Evolutionary conservation across 164 flowering plant species (phyloP), one percentile per base, ranked within the genome.

Genomic region (Warburgia ugandensis): DNA sequence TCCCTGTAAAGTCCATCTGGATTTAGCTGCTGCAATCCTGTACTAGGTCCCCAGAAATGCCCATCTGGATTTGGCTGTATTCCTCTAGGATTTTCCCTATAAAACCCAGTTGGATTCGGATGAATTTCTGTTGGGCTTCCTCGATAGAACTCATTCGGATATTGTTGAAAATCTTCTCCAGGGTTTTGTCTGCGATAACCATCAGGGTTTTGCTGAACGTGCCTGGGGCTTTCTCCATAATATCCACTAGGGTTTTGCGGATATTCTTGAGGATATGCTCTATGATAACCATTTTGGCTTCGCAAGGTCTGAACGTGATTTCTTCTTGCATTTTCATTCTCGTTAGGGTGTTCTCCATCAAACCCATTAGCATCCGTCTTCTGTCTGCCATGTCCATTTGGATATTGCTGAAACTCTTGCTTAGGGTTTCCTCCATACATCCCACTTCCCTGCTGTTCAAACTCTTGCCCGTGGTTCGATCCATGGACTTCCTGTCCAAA

Each of bases 401-500:
- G 38, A 20, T 29, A 14, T 36, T 48, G 48, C 30, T 2, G 50
- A 39, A 51, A 51, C 14, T 28, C 45, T 50, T 33, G 41, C n/a
- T 21, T 19, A 11, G 43, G 30, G 19, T 45, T 28, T 45, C 32
- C 25, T 27, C 51, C 58, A 45, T 37, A 14, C 42, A 35, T 22
- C 41, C 52, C 61, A 37, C 40, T 37, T 33, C 36, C 53, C 14
- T 60, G 56, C 38, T 45, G 63, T 39, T 36, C 53, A 45, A 53
- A 38, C 28, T 23, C 33, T 45, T 28, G 54, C 45, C 27, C 30
- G 33, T 22, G 7, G 50, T 47, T 54, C 36, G 58, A 55, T 31
- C 54, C 44, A 29, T 25, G 12, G 33, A 38, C 8, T 35, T 31
- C 36, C 42, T 32, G 43, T 45, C 36, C 51, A 59, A 51, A 29